Evolutionary conservation across 495 filamentous ascomycete species (phyloP).

Genomic region (Hypoxylon crocopeplum): DNA sequence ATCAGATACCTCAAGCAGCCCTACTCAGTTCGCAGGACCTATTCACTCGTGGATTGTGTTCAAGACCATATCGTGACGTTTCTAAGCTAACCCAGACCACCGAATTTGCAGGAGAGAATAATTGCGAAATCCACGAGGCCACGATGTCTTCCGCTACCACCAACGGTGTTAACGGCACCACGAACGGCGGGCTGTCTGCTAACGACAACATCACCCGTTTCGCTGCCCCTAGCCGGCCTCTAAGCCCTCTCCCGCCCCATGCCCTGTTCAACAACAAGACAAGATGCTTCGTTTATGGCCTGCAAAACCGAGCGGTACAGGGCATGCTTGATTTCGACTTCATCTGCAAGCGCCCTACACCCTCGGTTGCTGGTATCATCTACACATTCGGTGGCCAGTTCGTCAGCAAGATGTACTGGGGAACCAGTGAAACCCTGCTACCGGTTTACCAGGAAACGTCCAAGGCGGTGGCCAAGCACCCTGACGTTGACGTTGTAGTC

Average conservation of each 20-base stretch:
- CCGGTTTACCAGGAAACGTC: constrained; percentile 95
- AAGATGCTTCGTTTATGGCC: constrained; percentile 98
- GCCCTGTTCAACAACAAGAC: constrained; percentile 98
- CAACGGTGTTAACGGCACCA: constrained; percentile 51
- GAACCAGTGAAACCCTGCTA: constrained; percentile 97
- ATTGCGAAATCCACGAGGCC: constrained; percentile 17
- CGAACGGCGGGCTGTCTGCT: constrained; percentile 64
- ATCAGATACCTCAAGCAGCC: not conserved
- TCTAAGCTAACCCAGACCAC: constrained; percentile 10
- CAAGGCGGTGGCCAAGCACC: constrained; percentile 97
- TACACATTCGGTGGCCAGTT: constrained; percentile 99
- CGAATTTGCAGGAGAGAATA: constrained; percentile 15
- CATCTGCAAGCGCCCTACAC: constrained; percentile 98
- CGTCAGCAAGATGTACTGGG: constrained; percentile 99
- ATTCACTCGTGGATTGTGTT: not conserved
- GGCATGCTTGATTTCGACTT: constrained; percentile 99
- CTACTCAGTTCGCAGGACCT: not conserved
- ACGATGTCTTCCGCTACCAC: constrained; percentile 55
- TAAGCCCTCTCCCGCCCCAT: constrained; percentile 83
- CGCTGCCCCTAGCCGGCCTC: constrained; percentile 85
- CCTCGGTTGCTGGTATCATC: constrained; percentile 98
- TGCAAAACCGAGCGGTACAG: constrained; percentile 97
- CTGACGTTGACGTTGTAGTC: constrained; percentile 95
- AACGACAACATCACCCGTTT: constrained; percentile 99
- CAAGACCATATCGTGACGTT: not conserved